Evolutionary conservation across 495 filamentous ascomycete genomes (phyloP), one percentile per base, ranked within the genome.

Genomic region (Neurospora terricola): DNA sequence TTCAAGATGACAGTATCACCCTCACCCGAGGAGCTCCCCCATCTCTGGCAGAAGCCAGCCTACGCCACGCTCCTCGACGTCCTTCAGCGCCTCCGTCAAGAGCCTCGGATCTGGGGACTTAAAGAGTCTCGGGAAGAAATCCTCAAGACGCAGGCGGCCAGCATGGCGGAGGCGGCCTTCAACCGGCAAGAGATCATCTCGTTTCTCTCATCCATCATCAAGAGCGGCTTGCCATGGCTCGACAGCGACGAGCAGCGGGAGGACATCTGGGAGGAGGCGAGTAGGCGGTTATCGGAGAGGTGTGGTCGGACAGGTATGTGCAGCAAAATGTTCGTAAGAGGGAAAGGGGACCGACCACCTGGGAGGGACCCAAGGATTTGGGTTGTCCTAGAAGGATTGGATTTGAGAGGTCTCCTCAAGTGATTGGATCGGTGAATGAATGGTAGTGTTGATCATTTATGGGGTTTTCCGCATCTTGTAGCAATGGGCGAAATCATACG

Each of bases 401-500:
- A 18, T 36, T 23, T 38, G n/a, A 43, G 4, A 42, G n/a, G 70
- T 23, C 45, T 21, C 21, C 21, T 12, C n/a, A 11, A 54, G 21
- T 12, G 21, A 27, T 72, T 71, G 48, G 12, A 18, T 12, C 1
- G 11, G 45, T 54, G 4, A 54, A 23, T 59, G 73, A 38, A 72
- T 70, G n/a, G 43, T 54, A 34, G 4, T 54, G 36, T 70, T 30
- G 40, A 34, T 27, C 4, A 30, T 34, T 39, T 69, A 37, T 73
- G 5, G 72, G 11, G 4, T 12, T 54, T 27, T 27, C 21, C 39
- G 11, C 37, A 30, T 34, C n/a, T 69, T n/a, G n/a, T 75, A 88
- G 94, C 89, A 8, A 94, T 95, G 91, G 90, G 91, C 0, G 90
- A 92, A 68, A 88, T 97, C 73, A 91, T 87, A 36, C 88, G 95